Conservation (phyloP, 345 rosid genomes). For the Euphorbia lathyris region DNA sequence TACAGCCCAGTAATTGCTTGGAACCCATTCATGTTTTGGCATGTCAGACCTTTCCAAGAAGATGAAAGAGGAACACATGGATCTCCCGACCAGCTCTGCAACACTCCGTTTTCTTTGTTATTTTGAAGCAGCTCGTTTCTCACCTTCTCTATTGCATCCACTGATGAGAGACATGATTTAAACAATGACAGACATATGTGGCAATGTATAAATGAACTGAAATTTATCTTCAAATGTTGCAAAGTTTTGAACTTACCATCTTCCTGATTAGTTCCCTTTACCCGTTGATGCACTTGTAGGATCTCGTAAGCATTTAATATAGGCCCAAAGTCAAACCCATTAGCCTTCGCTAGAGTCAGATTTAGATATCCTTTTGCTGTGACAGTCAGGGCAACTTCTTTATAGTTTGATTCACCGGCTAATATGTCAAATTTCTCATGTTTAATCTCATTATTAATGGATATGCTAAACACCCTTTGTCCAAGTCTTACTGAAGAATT, state of each 20-base stretch:
- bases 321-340: constrained; percentile 48
- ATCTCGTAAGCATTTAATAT: constrained; percentile 63
- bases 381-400: constrained; percentile 28
- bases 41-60: constrained; percentile 50
- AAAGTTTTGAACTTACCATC: constrained; percentile 37
- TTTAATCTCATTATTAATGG: constrained; percentile 35
- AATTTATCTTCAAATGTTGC: not conserved
- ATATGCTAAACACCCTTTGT: constrained; percentile 51
- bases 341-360: constrained; percentile 47
- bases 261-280: constrained; percentile 30
- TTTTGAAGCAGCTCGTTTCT: constrained; percentile 28
- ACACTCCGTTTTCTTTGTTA: constrained; percentile 26
- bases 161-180: constrained; percentile 21
- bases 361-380: constrained; percentile 46
- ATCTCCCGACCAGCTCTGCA: constrained; percentile 62
- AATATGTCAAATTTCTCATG: constrained; percentile 35
- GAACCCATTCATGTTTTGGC: constrained; percentile 31
- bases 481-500: constrained; percentile 30
- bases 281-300: constrained; percentile 37
- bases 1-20: constrained; percentile 43
- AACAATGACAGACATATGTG: not conserved
- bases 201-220: not conserved
- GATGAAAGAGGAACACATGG: constrained; percentile 48
- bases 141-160: constrained; percentile 34
- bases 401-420: constrained; percentile 37